These are phyloP conservation scores for Chlamydomonas applanata DNA, from an alignment of 139 green algal genomes.

Conservation along the genomic window DNA sequence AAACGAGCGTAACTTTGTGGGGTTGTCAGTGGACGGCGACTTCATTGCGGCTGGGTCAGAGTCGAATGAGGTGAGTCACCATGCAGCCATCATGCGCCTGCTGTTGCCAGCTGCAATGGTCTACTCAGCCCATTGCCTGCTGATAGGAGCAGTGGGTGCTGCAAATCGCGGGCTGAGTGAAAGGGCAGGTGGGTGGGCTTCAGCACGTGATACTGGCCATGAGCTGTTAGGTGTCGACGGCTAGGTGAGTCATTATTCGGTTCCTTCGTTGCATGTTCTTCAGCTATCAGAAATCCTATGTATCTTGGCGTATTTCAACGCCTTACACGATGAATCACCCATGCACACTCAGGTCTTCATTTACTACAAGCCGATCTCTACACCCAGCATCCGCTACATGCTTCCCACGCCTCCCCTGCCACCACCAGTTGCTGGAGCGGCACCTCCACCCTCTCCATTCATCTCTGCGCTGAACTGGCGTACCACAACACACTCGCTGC, in stretches of 20 bases:
- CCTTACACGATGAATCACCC: too few relatives aligned
- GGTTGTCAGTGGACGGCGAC: constrained; percentile 59
- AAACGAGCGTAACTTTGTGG: constrained; percentile 97
- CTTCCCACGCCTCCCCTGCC: neutral
- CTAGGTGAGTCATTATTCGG: neutral
- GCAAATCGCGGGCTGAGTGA: neutral
- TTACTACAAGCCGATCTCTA: constrained; percentile 23
- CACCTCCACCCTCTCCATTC: constrained; percentile 29
- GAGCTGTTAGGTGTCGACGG: neutral
- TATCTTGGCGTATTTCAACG: neutral
- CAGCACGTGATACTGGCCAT: neutral
- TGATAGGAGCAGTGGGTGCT: constrained; percentile 18
- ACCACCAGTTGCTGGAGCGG: too few relatives aligned
- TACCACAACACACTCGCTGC: constrained; percentile 25
- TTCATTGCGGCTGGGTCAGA: constrained; percentile 62
- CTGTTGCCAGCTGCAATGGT: too few relatives aligned
- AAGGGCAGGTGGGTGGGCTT: neutral
- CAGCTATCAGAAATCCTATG: neutral
- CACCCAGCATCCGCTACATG: neutral
- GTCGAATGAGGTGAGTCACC: constrained; percentile 52
- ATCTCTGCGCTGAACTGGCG: constrained; percentile 47
- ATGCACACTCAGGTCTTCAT: constrained; percentile 26
- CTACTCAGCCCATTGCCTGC: too few relatives aligned
- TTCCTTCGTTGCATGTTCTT: neutral
- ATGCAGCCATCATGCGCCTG: too few relatives aligned